Percentiles rank a stretch among this genome's conserved stretches.
Evolutionary conservation across 1,139 yeast genomes (phyloP).

Genomic region (Geotrichum cucujoidarum): DNA sequence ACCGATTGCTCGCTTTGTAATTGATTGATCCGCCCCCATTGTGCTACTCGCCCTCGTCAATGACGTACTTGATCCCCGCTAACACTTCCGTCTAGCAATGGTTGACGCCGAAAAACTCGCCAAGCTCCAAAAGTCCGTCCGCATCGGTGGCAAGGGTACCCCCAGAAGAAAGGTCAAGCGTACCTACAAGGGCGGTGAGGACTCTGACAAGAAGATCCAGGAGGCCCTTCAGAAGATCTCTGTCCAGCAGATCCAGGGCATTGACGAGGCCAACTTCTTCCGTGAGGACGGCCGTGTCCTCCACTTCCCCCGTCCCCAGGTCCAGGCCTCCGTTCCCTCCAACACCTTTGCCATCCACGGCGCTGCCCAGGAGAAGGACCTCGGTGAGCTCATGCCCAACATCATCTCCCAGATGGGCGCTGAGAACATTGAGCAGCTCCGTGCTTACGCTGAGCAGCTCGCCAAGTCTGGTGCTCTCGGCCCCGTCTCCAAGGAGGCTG

Average conservation of each 20-base stretch:
- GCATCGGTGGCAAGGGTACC: conserved; percentile 47
- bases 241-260: conserved; percentile 82
- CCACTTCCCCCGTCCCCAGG: conserved; percentile 93
- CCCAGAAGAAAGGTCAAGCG: conserved; percentile 73
- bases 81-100: conserved; percentile 10
- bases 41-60: too few relatives aligned
- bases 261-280: conserved; percentile 97
- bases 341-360: conserved; percentile 96
- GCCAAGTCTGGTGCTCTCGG: conserved; percentile 49
- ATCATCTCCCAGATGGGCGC: conserved; percentile 96
- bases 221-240: conserved; percentile 84
- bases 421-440: conserved; percentile 86
- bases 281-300: conserved; percentile 92
- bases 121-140: conserved; percentile 39
- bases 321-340: conserved; percentile 85
- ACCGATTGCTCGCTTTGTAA: too few relatives aligned
- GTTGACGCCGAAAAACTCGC: conserved; percentile 39
- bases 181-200: conserved; percentile 59
- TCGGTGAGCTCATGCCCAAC: conserved; percentile 90
- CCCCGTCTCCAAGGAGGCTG: conserved; percentile 49
- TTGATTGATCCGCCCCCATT: too few relatives aligned
- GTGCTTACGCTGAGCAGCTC: conserved; percentile 85
- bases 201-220: conserved; percentile 86
- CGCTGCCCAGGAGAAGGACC: conserved; percentile 86
- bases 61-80: conserved; percentile 33